Evolutionary conservation across 805 yeast species (phyloP).

Genomic region (Maudiozyma turicensis): DNA sequence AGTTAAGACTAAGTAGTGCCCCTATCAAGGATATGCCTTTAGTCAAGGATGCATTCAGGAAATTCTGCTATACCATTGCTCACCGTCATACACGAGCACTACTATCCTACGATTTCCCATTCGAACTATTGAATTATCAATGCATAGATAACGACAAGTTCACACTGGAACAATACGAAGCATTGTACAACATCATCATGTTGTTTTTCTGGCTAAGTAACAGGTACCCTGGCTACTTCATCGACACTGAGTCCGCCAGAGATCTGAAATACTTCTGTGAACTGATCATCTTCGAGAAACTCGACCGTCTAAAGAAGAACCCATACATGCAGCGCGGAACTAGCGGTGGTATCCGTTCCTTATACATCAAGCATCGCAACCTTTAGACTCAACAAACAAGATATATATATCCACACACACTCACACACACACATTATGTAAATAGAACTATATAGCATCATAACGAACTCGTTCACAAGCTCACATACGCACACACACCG

Average conservation of each 20-base stretch:
- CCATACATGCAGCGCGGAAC: conserved; percentile 16
- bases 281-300: conserved; percentile 32
- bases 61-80: conserved; percentile 47
- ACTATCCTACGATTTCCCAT: conserved; percentile 38
- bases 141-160: conserved; percentile 17
- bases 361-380: neutral
- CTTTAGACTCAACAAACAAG: neutral
- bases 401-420: no score
- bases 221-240: conserved; percentile 72
- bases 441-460: no score
- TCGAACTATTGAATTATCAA: conserved; percentile 19
- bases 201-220: conserved; percentile 80
- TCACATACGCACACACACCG: no score
- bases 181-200: conserved; percentile 55
- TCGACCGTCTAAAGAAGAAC: conserved; percentile 26
- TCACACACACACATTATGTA: no score
- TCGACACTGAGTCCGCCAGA: conserved; percentile 64
- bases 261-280: conserved; percentile 66
- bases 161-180: conserved; percentile 37
- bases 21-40: conserved; percentile 41
- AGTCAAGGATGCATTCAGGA: conserved; percentile 35
- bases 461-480: no score
- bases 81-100: conserved; percentile 44
- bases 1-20: conserved; percentile 47
- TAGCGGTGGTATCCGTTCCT: neutral